Base-by-base conservation (phyloP, 495 filamentous ascomycete genomes). In the Cladorrhinum samala region DNA sequence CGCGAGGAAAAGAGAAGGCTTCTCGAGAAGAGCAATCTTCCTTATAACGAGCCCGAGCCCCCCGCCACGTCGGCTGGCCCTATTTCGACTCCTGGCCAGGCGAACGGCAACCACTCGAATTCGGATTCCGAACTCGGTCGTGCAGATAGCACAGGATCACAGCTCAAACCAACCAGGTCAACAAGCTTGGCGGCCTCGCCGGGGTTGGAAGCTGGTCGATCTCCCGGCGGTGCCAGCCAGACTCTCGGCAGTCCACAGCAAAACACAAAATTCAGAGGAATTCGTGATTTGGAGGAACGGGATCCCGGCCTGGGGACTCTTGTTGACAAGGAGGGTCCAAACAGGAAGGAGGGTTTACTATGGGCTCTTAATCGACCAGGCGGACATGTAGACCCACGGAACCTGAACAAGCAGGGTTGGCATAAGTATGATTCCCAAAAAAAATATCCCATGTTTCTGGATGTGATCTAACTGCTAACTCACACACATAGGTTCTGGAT, bases 321-420 rank as follows among this genome's bases (percentile, higher is more conserved):
- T 20, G 65, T 69, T 20, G 77, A 79, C 39, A 80, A 78, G 63
- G 77, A 75, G 50, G 69, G 68, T 6, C 70, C 72, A 1, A 75
- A 80, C 25, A 68, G 75, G 40, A 99, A 97, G 68, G 93, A 99
- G 70, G 93, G 93, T 16, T 72, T 99, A 11, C 73, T 99, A 11
- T 97, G 94, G 93, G 89, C 93, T 36, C 72, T 96, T 16, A 96
- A 89, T 56, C 82, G 89, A 57, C 94, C 93, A 6, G 93, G 91
- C 3, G 93, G 89, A 40, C 93, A 97, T 69, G 90, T 88, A 13
- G 93, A 99, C 65, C 94, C 94, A 2, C 89, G 92, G 58, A 89
- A 87, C 6, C 77, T 98, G 48, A 96, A 96, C 64, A 96, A 97
- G 62, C 89, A 93, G 67, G 91, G 89, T 49, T 98, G 93, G 94